Conservation (phyloP, 2,329 filamentous ascomycete genomes). For the Colletotrichum caudatum region DNA sequence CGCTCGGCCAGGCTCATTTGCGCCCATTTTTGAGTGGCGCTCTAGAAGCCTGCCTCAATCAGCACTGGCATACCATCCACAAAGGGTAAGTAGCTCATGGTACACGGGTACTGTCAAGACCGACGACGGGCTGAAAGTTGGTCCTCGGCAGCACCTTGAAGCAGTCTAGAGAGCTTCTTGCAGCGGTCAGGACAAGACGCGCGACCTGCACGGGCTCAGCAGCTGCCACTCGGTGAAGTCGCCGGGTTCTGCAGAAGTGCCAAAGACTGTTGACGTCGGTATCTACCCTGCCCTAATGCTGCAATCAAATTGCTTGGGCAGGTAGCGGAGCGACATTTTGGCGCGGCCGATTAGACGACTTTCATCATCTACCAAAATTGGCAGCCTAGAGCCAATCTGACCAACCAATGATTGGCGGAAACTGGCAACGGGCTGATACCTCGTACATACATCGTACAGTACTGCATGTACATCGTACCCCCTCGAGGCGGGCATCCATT, state of each 20-base stretch:
- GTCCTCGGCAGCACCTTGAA: slow-evolving; percentile 15
- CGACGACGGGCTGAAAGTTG: slow-evolving; percentile 4
- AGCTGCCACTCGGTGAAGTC: slow-evolving; percentile 32
- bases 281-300: slow-evolving; percentile 6
- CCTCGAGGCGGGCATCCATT: slow-evolving; percentile 29
- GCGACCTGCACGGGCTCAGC: slow-evolving; percentile 1
- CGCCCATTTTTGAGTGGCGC: slow-evolving; percentile 31
- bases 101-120: not conserved
- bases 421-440: slow-evolving; percentile 27
- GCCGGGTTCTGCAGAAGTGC: slow-evolving; percentile 42
- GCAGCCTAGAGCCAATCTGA: slow-evolving; percentile 18
- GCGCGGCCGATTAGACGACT: slow-evolving; percentile 24
- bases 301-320: not conserved
- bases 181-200: slow-evolving; percentile 17
- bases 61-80: slow-evolving; percentile 37
- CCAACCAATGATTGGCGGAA: slow-evolving; percentile 42
- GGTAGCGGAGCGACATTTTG: slow-evolving; percentile 16
- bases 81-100: slow-evolving; percentile 32
- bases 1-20: slow-evolving; percentile 28
- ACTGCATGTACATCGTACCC: not conserved
- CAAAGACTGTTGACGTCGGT: slow-evolving; percentile 45
- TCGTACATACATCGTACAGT: too few relatives aligned
- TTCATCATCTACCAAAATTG: slow-evolving; percentile 20
- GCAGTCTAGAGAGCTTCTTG: slow-evolving; percentile 7
- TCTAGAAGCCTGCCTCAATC: slow-evolving; percentile 41